Base-by-base conservation (phyloP, 2,329 filamentous ascomycete genomes). In the Aspergillus pseudotamarii region DNA sequence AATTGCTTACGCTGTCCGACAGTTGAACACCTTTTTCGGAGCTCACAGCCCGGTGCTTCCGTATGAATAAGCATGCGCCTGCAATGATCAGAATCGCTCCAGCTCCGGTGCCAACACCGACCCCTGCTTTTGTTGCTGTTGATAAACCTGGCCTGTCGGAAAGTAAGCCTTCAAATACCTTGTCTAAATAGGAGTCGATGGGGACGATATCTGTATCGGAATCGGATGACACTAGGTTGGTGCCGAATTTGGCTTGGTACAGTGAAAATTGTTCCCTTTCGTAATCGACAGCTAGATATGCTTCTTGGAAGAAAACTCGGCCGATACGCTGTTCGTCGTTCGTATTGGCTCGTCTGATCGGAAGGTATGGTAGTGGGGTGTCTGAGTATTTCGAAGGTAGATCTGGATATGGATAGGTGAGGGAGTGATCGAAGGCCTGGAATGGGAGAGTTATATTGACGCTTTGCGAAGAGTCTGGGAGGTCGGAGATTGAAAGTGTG, bases 241-340 rank as follows among this genome's bases (percentile, higher is more conserved):
- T 1, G 6, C 19, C 56, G 19, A 58, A 58, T 43, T 46, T 58
- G 6, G 56, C 56, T 48, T 58, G 56, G 10, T 32, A 30, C 3
- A 58, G 16, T 3, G 38, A 46, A 43, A 58, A 58, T 8, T 46
- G 43, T 26, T 6, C 2, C 14, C 21, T 26, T 28, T 58, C 56
- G 28, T 58, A 58, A 28, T 58, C 43, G 19, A 58, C 56, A 2
- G 56, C 21, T 36, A 58, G 30, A 4, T 58, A 58, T 12, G 56
- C 56, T 26, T 58, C 56, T 36, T 58, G 56, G 43, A 58, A 58
- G 41, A 58, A 50, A 11, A 58, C 43, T 16, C 56, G 56, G 38
- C 56, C 56, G 43, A 58, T 50, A 6, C 56, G 56, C 19, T 58
- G 56, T 48, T 58, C 30, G 2, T 58, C 28, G 21, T 43, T 16